Base-by-base conservation (phyloP, 2,329 filamentous ascomycete species). In the Gyromitra esculenta region DNA sequence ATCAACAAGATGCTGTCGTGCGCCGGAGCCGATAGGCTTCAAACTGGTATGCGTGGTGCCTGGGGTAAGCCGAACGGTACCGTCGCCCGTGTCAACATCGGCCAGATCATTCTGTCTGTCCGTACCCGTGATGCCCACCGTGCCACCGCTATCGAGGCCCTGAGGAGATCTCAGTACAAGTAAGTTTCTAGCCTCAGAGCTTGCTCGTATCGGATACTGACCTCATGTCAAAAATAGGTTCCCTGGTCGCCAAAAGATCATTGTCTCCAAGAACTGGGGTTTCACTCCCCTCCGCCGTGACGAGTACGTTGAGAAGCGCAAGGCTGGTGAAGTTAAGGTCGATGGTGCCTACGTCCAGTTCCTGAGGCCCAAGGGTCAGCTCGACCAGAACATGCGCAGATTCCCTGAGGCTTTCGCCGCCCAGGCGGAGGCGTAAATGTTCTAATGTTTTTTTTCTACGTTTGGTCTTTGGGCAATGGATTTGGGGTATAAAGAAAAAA, bases 1-100 rank as follows among this genome's bases (percentile, higher is more conserved):
- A 99, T 99, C 94, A 99, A 99, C 94, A 99, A 99, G 92, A 99
- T 99, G 96, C 95, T 99, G 93, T 98, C 96, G 85, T 99, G 96
- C 87, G 96, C 96, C 85, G 96, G 96, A 90, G 96, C 96, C 91
- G 96, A 99, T 98, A 94, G 96, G 92, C 90, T 99, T 87, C 96
- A 99, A 88, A 99, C 96, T 83, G 96, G 96, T 90, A 99, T 99
- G 96, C 95, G 96, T 92, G 96, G 96, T 91, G 96, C 96, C 83
- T 99, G 94, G 91, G 96, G 96, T 85, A 99, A 99, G 92, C 96
- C 96, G 86, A 97, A 98, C 90, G 96, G 96, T 85, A 91, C 90
- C 84, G 96, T 99, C 85, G 96, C 96, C 86, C 96, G 96, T 92
- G 95, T 99, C 90, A 98, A 98, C 92, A 99, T 99, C 84, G 96